These are phyloP conservation scores for Dianthus caryophyllus DNA, from an alignment of 148 eudicot species.

Conservation along the genomic window DNA sequence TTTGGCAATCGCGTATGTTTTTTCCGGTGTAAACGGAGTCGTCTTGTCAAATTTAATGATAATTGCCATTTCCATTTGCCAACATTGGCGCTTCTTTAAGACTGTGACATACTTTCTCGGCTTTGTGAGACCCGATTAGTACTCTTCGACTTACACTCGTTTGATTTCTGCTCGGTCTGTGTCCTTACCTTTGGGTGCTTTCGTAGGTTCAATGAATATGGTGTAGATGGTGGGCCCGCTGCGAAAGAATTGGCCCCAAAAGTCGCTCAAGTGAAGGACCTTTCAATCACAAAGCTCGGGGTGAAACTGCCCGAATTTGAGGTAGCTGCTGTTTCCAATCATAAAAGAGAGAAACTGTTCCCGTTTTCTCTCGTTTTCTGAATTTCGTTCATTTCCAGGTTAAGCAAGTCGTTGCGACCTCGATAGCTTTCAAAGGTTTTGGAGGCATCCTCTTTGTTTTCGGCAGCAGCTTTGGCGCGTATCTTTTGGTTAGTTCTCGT, in stretches of 20 bases:
- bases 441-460: constrained; percentile 72
- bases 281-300: constrained; percentile 41
- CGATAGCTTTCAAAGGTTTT: constrained; percentile 53
- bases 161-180: not conserved
- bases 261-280: constrained; percentile 32
- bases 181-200: not conserved
- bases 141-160: no score
- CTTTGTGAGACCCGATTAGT: no score
- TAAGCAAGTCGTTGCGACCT: constrained; percentile 47
- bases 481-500: constrained; percentile 49
- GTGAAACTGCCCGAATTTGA: constrained; percentile 38
- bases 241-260: constrained; percentile 58
- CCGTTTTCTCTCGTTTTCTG: not conserved
- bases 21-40: no score
- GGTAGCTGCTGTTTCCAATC: constrained; percentile 29
- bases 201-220: constrained; percentile 74
- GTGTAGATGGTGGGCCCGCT: constrained; percentile 74
- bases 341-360: not conserved
- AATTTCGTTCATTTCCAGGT: constrained; percentile 36
- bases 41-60: no score
- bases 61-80: no score
- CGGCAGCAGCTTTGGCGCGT: constrained; percentile 73
- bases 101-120: no score
- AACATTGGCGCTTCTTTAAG: no score
- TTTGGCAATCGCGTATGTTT: not conserved